Base-by-base conservation (phyloP, 495 filamentous ascomycete genomes). In the Astrothelium macrocarpum region DNA sequence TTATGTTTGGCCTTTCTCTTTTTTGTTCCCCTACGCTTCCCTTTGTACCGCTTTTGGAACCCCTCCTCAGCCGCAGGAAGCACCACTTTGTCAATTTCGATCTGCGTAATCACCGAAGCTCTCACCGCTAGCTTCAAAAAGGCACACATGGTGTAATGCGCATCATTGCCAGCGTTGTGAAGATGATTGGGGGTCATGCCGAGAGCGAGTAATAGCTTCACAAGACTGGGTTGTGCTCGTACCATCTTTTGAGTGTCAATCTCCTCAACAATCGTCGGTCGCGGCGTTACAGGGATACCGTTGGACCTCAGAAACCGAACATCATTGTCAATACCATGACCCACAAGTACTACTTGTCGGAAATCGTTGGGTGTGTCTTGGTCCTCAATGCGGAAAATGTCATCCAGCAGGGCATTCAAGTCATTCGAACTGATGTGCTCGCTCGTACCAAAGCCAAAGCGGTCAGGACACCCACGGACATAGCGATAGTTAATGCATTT, bases 361-460 rank as follows among this genome's bases (percentile, higher is more conserved):
- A 29, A 60, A 11, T 60, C 34, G 14, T 39, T 14, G 1, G 65
- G 65, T 29, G 39, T n/a, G 11, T 20, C 25, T 43, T 64, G 61
- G 11, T 64, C 28, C 5, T 5, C 5, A 39, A 39, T 39, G 34
- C 34, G 14, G 14, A 39, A 39, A 14, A 39, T 39, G 5, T 5
- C 5, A 43, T 74, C 74, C 72, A 87, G 85, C 66, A 78, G 82
- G 2, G 64, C 66, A 2, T 78, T 77, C 26, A 87, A 69, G 5
- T 39, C 5, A 5, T 39, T 14, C 5, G 14, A 14, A 14, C 34
- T 5, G 5, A 60, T 60, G 7, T 26, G 14, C 59, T 60, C 59
- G 59, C 59, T 60, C 11, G n/a, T 14, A 2, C 59, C 59, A 32
- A 60, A 60, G 12, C 32, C 32, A 2, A 60, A 60, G 25, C 32